These are phyloP conservation scores for Scedosporium dehoogii DNA, from an alignment of 2,329 filamentous ascomycete genomes.

Conservation along the genomic window DNA sequence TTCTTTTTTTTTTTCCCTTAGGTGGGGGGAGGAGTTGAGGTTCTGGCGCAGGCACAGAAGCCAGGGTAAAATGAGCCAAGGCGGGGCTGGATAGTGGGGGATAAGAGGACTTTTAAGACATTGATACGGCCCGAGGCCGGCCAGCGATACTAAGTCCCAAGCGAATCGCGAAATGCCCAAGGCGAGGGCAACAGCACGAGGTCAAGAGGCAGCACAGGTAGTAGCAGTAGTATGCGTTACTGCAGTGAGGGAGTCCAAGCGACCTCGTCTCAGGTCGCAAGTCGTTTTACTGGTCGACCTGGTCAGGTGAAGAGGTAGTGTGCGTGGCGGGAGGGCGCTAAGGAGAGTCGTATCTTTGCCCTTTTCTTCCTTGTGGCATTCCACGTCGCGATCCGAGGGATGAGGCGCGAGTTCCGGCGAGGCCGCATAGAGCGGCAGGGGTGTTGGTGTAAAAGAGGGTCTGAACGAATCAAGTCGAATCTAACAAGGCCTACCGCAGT, in stretches of 20 bases:
- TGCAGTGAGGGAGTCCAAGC: background rate
- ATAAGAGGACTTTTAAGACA: slow-evolving; percentile 4
- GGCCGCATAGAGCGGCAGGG: background rate
- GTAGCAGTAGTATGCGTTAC: background rate
- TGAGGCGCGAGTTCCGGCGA: background rate
- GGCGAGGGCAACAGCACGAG: background rate
- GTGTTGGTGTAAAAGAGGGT: background rate
- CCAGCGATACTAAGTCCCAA: background rate
- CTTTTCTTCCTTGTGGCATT: background rate
- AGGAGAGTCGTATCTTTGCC: background rate
- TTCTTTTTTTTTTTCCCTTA: background rate
- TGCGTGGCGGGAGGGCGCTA: background rate
- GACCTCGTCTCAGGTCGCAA: background rate
- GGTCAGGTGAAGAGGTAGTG: background rate
- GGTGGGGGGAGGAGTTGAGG: background rate
- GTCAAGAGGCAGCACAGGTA: background rate
- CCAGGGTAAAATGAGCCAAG: background rate
- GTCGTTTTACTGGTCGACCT: background rate
- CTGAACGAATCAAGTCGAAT: background rate
- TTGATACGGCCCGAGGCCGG: slow-evolving; percentile 5
- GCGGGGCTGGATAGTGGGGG: slow-evolving; percentile 1
- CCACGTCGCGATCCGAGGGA: slow-evolving; percentile 1
- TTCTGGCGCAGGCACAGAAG: background rate
- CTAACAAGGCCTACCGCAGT: background rate
- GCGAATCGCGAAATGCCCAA: background rate